phyloP scores from a whole-genome alignment of 352 stramenopile genomes.

The Phytophthora nicotianae region DNA sequence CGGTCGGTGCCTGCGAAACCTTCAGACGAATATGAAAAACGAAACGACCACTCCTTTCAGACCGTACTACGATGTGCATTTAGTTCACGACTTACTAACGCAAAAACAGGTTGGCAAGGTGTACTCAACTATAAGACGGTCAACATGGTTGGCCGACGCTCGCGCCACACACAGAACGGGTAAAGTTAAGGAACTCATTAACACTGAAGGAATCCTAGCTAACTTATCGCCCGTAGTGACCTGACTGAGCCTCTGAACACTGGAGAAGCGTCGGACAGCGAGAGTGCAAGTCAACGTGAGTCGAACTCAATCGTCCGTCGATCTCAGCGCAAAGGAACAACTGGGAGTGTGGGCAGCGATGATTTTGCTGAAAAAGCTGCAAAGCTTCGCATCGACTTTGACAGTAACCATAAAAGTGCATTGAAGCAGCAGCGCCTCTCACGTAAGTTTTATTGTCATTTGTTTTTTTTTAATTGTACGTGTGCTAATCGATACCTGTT shows the following conservation, averaged over 20 bases:
- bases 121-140: neutral
- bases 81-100: conserved; percentile 26
- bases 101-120: neutral
- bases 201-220: conserved; percentile 1
- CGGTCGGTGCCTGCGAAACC: conserved; percentile 19
- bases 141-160: conserved; percentile 25
- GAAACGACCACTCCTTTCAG: conserved; percentile 15
- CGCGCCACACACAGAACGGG: conserved; percentile 15
- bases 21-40: conserved; percentile 36
- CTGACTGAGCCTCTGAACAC: conserved; percentile 31
- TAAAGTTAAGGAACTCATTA: conserved; percentile 1
- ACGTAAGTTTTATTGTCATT: conserved; percentile 31
- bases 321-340: conserved; percentile 33
- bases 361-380: conserved; percentile 37
- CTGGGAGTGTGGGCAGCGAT: conserved; percentile 33
- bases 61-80: neutral
- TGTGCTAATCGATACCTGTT: neutral
- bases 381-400: conserved; percentile 40
- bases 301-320: conserved; percentile 31
- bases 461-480: too few relatives aligned
- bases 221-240: conserved; percentile 24
- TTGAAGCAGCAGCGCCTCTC: conserved; percentile 34
- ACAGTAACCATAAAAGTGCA: conserved; percentile 20
- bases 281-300: conserved; percentile 20
- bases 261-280: conserved; percentile 20